phyloP scores from a whole-genome alignment of 495 filamentous ascomycete species.

The Penicillium crystallinum region DNA sequence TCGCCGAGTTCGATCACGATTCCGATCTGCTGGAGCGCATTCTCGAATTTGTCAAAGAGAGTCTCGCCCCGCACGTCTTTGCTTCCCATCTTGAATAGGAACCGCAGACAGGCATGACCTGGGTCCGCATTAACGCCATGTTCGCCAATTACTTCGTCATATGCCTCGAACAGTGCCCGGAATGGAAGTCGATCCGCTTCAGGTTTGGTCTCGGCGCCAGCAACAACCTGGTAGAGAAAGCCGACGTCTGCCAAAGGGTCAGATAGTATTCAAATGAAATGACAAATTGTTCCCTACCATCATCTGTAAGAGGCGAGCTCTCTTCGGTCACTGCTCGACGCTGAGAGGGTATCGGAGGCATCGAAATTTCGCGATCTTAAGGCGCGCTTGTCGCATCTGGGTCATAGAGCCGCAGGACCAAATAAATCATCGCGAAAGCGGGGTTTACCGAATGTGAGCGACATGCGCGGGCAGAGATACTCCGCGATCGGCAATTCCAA shows the following conservation, averaged over 20 bases:
- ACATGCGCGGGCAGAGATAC: constrained; percentile 14
- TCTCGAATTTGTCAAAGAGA: constrained; percentile 63
- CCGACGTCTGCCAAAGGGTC: constrained; percentile 57
- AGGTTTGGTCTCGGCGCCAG: constrained; percentile 59
- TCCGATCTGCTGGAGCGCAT: constrained; percentile 56
- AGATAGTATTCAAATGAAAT: background rate
- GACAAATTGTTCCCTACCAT: constrained; percentile 43
- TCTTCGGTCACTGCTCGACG: constrained; percentile 46
- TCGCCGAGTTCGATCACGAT: constrained; percentile 60
- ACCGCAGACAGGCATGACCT: constrained; percentile 67
- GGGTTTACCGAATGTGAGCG: background rate
- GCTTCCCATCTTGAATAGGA: constrained; percentile 76
- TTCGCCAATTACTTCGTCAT: constrained; percentile 64
- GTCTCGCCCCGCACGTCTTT: constrained; percentile 39
- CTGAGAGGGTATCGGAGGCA: constrained; percentile 52
- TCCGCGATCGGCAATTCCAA: constrained; percentile 12
- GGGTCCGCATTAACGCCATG: constrained; percentile 64
- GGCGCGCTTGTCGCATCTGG: constrained; percentile 47
- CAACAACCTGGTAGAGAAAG: constrained; percentile 71
- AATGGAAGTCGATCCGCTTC: constrained; percentile 63
- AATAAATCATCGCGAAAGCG: constrained; percentile 41
- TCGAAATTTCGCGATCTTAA: constrained; percentile 51
- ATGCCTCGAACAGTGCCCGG: constrained; percentile 74
- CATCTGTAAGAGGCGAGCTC: constrained; percentile 52
- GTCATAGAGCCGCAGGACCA: constrained; percentile 46